Evolutionary conservation across 495 filamentous ascomycete species (phyloP).

Genomic region (Recurvomyces mirabilis): DNA sequence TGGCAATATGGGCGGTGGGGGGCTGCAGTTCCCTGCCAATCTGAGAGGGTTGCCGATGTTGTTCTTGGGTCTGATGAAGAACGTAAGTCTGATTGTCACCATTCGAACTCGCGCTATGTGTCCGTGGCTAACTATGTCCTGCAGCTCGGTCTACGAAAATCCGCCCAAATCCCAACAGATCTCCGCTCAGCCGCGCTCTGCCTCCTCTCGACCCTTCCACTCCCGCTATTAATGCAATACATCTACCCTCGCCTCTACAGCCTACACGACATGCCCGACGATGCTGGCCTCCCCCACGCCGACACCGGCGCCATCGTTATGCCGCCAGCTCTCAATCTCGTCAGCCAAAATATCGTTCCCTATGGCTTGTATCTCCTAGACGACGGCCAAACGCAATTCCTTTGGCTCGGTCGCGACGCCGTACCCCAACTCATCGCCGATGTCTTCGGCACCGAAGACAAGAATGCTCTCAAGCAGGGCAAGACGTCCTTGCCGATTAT

Average conservation of each 20-base stretch:
- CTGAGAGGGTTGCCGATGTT: constrained; percentile 75
- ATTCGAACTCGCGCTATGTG: too few relatives aligned
- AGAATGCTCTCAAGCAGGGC: constrained; percentile 74
- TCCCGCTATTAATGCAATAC: constrained; percentile 89
- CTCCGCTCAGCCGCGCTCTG: constrained; percentile 89
- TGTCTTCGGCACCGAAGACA: constrained; percentile 77
- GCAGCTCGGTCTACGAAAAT: constrained; percentile 84
- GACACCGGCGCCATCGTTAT: constrained; percentile 78
- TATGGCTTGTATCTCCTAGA: constrained; percentile 97
- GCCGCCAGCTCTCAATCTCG: constrained; percentile 75
- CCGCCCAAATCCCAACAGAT: constrained; percentile 91
- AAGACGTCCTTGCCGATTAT: constrained; percentile 76
- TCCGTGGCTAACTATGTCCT: too few relatives aligned
- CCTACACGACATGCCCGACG: constrained; percentile 96
- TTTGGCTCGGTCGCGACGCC: constrained; percentile 90
- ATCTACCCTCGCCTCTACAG: constrained; percentile 92
- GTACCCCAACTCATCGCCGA: constrained; percentile 80
- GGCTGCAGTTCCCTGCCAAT: constrained; percentile 88
- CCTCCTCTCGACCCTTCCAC: constrained; percentile 79
- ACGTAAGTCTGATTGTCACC: too few relatives aligned
- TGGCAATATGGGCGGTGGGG: constrained; percentile 85
- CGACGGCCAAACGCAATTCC: constrained; percentile 92
- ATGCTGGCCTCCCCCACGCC: constrained; percentile 71
- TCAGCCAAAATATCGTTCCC: constrained; percentile 73
- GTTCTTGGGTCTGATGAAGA: constrained; percentile 90